Evolutionary conservation across 495 filamentous ascomycete species (phyloP).

Genomic region (Penicillium cosmopolitanum): DNA sequence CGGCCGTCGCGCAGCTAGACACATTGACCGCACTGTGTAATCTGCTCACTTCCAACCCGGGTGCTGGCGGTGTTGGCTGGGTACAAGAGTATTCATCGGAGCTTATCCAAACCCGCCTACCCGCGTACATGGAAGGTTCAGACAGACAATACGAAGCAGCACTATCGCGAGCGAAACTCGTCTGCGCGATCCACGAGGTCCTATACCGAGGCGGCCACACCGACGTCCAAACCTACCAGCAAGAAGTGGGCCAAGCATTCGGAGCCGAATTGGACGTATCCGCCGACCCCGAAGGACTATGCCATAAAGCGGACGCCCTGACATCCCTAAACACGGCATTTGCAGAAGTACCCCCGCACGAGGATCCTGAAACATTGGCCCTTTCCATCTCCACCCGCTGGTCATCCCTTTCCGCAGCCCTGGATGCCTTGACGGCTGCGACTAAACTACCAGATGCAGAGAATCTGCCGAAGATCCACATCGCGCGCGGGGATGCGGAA

Average conservation of each 20-base stretch:
- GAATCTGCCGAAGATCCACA: constrained; percentile 62
- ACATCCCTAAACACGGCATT: constrained; percentile 54
- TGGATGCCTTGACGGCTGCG: constrained; percentile 55
- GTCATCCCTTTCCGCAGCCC: constrained; percentile 50
- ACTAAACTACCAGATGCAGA: constrained; percentile 54
- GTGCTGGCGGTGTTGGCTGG: constrained; percentile 49
- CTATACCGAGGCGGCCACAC: constrained; percentile 53
- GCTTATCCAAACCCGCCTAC: constrained; percentile 50
- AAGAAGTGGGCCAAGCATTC: constrained; percentile 50
- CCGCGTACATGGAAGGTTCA: constrained; percentile 47
- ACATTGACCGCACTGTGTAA: constrained; percentile 61
- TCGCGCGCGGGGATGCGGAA: constrained; percentile 65
- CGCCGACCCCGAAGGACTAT: constrained; percentile 53
- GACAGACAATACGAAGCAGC: constrained; percentile 53
- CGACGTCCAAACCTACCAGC: constrained; percentile 54
- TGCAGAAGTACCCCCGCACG: constrained; percentile 37
- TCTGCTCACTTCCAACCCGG: constrained; percentile 46
- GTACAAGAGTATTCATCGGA: constrained; percentile 58
- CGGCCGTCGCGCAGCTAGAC: constrained; percentile 62
- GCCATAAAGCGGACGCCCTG: constrained; percentile 62
- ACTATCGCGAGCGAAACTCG: constrained; percentile 58
- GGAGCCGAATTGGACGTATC: constrained; percentile 43
- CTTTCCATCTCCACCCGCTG: constrained; percentile 46
- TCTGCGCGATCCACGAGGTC: constrained; percentile 56
- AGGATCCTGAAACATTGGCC: constrained; percentile 30